Evolutionary conservation across 225 moss, liverwort and hornwort genomes (phyloP).

Genomic region (Thuidium tamariscinum): DNA sequence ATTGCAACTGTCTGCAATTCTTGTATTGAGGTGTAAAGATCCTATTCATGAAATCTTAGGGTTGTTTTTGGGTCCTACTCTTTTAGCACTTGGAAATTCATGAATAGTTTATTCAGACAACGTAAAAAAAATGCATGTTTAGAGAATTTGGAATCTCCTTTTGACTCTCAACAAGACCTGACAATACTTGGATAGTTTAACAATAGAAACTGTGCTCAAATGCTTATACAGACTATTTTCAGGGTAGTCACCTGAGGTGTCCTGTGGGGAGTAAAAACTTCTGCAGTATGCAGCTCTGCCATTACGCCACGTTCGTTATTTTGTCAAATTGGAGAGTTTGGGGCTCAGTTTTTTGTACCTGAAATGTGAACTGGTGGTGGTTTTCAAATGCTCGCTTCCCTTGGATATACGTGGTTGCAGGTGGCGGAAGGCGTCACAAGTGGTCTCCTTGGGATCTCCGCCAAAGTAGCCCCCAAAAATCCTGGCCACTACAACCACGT

Average conservation of each 20-base stretch:
- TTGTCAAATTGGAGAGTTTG: background rate
- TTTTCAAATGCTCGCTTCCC: background rate
- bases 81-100: background rate
- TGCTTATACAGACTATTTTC: background rate
- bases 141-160: background rate
- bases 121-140: background rate
- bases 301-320: background rate
- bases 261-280: background rate
- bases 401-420: background rate
- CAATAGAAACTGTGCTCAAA: background rate
- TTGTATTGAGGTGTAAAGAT: background rate
- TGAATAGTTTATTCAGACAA: background rate
- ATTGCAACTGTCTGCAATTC: background rate
- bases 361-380: background rate
- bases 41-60: background rate
- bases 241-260: background rate
- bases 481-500: background rate
- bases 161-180: too few species aligned
- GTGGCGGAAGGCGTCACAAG: slow-evolving; percentile 2
- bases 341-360: background rate
- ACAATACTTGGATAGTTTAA: background rate
- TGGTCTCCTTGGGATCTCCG: background rate
- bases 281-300: background rate
- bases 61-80: background rate
- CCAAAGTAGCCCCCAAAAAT: background rate